Evolutionary conservation across 1,139 yeast genomes (phyloP).

Genomic region (Saccharomycopsis hybrid): DNA sequence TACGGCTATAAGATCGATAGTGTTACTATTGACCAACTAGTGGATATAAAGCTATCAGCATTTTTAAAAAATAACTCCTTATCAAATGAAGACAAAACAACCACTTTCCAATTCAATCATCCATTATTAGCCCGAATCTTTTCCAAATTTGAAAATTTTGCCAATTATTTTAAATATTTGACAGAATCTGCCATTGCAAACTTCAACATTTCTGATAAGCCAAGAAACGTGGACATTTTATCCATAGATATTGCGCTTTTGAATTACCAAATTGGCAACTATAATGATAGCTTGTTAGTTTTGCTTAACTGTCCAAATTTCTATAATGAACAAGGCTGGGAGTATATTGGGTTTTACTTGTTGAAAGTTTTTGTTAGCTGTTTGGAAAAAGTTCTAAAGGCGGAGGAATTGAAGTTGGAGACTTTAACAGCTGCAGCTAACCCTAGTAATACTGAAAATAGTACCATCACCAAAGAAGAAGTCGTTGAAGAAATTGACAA

Average conservation of each 20-base stretch:
- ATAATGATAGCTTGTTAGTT: conserved; percentile 53
- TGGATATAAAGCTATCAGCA: conserved; percentile 27
- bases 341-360: conserved; percentile 56
- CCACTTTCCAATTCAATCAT: conserved; percentile 18
- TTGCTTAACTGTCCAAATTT: conserved; percentile 63
- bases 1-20: conserved; percentile 16
- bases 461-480: neutral
- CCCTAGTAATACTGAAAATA: neutral
- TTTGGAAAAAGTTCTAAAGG: conserved; percentile 40
- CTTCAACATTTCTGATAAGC: conserved; percentile 42
- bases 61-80: conserved; percentile 20
- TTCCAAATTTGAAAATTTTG: conserved; percentile 29
- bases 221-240: conserved; percentile 63
- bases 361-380: conserved; percentile 66
- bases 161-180: conserved; percentile 31
- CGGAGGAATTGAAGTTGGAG: conserved; percentile 21
- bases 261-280: conserved; percentile 52
- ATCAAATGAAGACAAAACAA: conserved; percentile 20
- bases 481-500: conserved; percentile 6
- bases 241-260: conserved; percentile 78
- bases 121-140: conserved; percentile 25
- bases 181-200: conserved; percentile 43
- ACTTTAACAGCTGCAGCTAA: neutral
- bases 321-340: conserved; percentile 70
- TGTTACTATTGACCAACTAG: conserved; percentile 22